phyloP scores from a whole-genome alignment of 768 basidiomycete species.

The Chiua virens region DNA sequence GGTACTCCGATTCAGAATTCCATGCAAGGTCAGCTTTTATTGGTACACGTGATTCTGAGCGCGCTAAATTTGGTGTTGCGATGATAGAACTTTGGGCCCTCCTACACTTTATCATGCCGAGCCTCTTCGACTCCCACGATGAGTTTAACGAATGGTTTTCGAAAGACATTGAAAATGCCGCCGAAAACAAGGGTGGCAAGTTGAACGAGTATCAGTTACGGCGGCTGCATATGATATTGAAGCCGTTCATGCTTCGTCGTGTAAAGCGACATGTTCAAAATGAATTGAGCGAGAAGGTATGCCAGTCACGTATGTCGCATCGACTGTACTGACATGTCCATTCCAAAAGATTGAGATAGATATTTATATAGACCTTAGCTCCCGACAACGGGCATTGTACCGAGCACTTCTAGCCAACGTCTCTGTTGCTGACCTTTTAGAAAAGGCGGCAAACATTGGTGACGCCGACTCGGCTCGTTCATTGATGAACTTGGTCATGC shows the following conservation, averaged over 20 bases:
- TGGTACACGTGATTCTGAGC: not conserved
- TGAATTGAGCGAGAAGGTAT: conserved; percentile 96
- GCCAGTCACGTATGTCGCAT: conserved; percentile 46
- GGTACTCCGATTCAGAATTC: conserved; percentile 99
- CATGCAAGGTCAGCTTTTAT: conserved; percentile 79
- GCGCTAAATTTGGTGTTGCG: conserved; percentile 1
- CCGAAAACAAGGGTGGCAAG: conserved; percentile 86
- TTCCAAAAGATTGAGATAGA: conserved; percentile 89
- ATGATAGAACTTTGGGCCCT: conserved; percentile 91
- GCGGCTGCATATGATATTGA: conserved; percentile 96
- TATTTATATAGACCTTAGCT: conserved; percentile 90
- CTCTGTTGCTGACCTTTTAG: conserved; percentile 90
- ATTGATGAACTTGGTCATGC: conserved; percentile 99
- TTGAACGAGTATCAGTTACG: conserved; percentile 94
- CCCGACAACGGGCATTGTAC: conserved; percentile 89
- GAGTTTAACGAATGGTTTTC: conserved; percentile 99
- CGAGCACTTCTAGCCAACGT: conserved; percentile 88
- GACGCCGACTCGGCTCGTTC: conserved; percentile 91
- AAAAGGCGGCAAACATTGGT: conserved; percentile 88
- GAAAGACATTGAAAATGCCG: conserved; percentile 96
- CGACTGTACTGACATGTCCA: conserved; percentile 78
- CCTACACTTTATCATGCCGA: conserved; percentile 99
- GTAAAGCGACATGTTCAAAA: conserved; percentile 99
- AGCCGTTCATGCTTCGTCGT: conserved; percentile 97
- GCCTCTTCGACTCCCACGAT: conserved; percentile 97